Evolutionary conservation across 2,329 filamentous ascomycete genomes (phyloP), one percentile per base, ranked within the genome.

Genomic region (Sclerotinia nivalis): DNA sequence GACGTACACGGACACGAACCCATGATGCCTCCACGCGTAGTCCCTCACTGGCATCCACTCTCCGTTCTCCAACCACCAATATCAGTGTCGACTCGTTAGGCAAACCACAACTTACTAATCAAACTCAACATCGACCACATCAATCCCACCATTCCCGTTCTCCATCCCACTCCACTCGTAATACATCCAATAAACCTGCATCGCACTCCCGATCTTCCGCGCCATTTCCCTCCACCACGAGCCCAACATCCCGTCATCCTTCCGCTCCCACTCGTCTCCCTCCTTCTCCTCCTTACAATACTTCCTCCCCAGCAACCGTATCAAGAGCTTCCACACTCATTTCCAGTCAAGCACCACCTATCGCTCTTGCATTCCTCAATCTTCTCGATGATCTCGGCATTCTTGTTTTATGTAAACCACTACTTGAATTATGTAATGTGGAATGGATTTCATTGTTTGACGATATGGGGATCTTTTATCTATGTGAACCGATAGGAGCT

Each of bases 351-450:
- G 25, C 64, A 18, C 40, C 59, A 28, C 40, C 49, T 13, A 43
- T 69, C 8, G n/a, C 69, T 6, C n/a, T 69, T 20, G 28, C 66
- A 62, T 68, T 72, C 18, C 66, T 75, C 49, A 72, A 75, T 58
- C 70, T 74, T 68, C 40, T 76, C 49, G 75, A 77, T 64, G 75
- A 77, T 59, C 50, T 76, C 25, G 75, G 75, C 8, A 74, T 76
- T 40, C 34, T 70, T 25, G 20, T 76, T 4, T 55, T 76, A 13
- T 71, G 71, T 54, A 68, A 60, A 54, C 74, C 74, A 9, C 59
- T 76, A 22, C 43, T 60, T 13, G 69, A 71, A 34, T 15, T 74
- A 43, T 60, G 69, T 6, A 58, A 71, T 47, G 55, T 73, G 45
- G 40, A 73, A 10, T 62, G 73, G 47, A 58, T 75, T 2, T 73